These are phyloP conservation scores for Capsicum baccatum DNA, from an alignment of 257 asterid species.

Conservation along the genomic window DNA sequence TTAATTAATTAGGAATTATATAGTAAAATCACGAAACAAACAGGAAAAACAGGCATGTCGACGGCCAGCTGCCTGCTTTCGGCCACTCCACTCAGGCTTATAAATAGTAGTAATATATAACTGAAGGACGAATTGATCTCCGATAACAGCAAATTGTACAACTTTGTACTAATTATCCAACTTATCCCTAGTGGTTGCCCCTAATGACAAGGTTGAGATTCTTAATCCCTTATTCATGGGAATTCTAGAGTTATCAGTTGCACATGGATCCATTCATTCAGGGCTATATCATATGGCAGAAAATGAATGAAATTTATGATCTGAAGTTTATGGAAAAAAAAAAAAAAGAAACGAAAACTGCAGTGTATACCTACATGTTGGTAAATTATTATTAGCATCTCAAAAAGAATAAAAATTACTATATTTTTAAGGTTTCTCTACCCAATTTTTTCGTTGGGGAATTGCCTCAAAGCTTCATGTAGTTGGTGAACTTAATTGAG, in stretches of 20 bases:
- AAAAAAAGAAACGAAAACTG: not conserved
- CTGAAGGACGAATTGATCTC: too few species aligned
- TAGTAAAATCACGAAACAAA: too few species aligned
- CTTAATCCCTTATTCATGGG: not conserved
- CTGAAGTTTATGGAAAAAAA: not conserved
- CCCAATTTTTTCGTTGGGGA: constrained; percentile 28
- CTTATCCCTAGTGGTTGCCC: not conserved
- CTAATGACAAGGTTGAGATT: not conserved
- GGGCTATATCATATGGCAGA: not conserved
- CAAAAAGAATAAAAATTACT: too few species aligned
- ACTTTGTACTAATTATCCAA: not conserved
- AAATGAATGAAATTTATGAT: not conserved
- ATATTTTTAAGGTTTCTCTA: too few species aligned
- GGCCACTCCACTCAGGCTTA: too few species aligned
- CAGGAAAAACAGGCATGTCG: too few species aligned
- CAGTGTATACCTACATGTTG: too few species aligned
- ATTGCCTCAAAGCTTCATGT: constrained; percentile 22
- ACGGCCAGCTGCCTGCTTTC: too few species aligned
- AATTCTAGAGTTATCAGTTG: not conserved
- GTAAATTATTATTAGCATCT: too few species aligned
- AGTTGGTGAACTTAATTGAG: accelerated
- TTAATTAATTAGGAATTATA: too few species aligned
- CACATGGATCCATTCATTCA: not conserved
- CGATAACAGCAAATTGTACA: too few species aligned
- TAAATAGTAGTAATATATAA: too few species aligned